These are phyloP conservation scores for Coniochaeta prunicola DNA, from an alignment of 2,329 filamentous ascomycete genomes.

Conservation along the genomic window DNA sequence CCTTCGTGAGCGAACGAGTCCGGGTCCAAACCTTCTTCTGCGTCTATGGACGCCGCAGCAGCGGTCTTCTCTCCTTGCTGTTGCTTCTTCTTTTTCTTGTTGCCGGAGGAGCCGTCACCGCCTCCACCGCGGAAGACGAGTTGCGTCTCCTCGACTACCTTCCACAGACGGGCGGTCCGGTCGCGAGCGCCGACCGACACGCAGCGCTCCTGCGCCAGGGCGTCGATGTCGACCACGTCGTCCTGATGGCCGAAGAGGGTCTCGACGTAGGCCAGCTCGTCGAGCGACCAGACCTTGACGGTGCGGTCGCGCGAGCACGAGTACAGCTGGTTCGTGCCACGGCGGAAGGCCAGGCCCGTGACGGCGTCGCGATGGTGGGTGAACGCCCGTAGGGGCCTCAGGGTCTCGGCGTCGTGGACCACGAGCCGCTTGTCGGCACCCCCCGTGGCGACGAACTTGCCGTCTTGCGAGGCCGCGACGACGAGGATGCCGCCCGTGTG, in stretches of 20 bases:
- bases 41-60: slow-evolving; percentile 7
- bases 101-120: slow-evolving; percentile 29
- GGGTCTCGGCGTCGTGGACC: slow-evolving; percentile 75
- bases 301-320: slow-evolving; percentile 86
- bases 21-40: slow-evolving; percentile 32
- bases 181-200: slow-evolving; percentile 87
- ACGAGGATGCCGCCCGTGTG: slow-evolving; percentile 76
- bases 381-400: slow-evolving; percentile 76
- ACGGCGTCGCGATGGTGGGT: slow-evolving; percentile 88
- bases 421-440: slow-evolving; percentile 79
- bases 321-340: slow-evolving; percentile 86
- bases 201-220: slow-evolving; percentile 79
- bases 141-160: slow-evolving; percentile 91
- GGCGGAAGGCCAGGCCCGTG: slow-evolving; percentile 75
- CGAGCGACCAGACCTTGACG: slow-evolving; percentile 90
- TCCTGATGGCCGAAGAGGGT: slow-evolving; percentile 96
- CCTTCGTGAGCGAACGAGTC: slow-evolving; percentile 62
- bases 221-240: slow-evolving; percentile 75
- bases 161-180: slow-evolving; percentile 88
- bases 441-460: slow-evolving; percentile 85
- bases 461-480: slow-evolving; percentile 81
- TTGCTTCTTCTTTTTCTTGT: slow-evolving; percentile 32
- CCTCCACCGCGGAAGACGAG: slow-evolving; percentile 86
- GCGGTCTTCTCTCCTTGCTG: slow-evolving; percentile 39
- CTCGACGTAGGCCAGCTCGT: slow-evolving; percentile 89